phyloP scores from a whole-genome alignment of 495 filamentous ascomycete species.

The Penicillium angulare region DNA sequence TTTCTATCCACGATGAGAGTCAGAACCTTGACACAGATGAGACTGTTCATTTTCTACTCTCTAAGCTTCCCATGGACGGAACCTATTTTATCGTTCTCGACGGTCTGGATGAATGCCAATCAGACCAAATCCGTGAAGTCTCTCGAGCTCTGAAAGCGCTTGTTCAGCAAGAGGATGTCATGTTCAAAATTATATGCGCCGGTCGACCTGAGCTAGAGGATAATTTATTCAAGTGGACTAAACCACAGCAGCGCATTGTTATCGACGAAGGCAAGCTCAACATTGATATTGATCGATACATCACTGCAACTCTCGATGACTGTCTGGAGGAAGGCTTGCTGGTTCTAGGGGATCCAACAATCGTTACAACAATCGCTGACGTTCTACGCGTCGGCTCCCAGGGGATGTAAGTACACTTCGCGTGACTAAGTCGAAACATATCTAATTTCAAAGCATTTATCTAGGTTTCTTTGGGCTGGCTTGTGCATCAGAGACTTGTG shows the following conservation, averaged over 20 bases:
- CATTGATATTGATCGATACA: conserved; percentile 24
- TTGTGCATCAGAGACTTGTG: conserved; percentile 36
- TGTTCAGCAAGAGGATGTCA: not conserved
- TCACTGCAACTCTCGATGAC: conserved; percentile 5
- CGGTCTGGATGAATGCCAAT: conserved; percentile 1
- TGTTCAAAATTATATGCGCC: conserved; percentile 6
- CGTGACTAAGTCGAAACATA: too few relatives aligned
- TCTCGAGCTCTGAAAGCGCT: conserved; percentile 5
- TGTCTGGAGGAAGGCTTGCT: not conserved
- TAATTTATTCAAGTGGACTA: not conserved
- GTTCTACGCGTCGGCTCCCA: conserved; percentile 11
- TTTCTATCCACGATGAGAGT: not conserved
- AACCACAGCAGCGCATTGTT: conserved; percentile 1
- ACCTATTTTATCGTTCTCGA: not conserved
- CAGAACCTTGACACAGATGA: conserved; percentile 1
- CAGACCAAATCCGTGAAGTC: not conserved
- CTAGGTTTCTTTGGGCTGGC: conserved; percentile 38
- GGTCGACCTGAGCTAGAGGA: conserved; percentile 9
- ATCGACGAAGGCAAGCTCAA: conserved; percentile 5
- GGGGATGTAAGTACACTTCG: conserved; percentile 16
- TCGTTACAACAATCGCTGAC: conserved; percentile 7
- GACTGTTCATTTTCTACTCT: not conserved
- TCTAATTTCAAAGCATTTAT: not conserved
- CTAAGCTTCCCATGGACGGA: not conserved
- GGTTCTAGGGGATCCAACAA: conserved; percentile 2